These are phyloP conservation scores for Rheum nobile DNA, from an alignment of 148 eudicot genomes.

Conservation along the genomic window DNA sequence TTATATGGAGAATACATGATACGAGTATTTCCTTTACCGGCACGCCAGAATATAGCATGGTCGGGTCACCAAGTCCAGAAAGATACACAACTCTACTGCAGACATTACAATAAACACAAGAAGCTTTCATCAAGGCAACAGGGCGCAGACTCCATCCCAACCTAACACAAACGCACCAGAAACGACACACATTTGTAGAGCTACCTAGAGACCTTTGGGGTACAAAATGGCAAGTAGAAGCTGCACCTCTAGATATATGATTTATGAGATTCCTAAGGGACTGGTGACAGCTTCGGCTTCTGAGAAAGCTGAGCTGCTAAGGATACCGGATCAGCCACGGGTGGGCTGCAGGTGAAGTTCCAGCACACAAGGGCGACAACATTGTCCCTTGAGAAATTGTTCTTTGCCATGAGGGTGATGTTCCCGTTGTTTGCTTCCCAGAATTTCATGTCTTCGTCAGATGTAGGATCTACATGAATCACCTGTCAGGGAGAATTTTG, in stretches of 20 bases:
- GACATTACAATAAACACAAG: no score
- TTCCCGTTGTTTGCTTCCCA: conserved; percentile 47
- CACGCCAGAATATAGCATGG: no score
- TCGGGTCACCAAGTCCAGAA: no score
- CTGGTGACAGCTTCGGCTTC: neutral
- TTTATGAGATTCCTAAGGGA: neutral
- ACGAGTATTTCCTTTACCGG: no score
- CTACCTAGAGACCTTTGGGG: neutral
- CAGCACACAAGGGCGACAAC: conserved; percentile 67
- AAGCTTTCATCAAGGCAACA: no score
- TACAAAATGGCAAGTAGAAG: neutral
- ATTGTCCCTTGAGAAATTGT: conserved; percentile 31
- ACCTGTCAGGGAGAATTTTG: conserved; percentile 28
- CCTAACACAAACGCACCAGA: no score
- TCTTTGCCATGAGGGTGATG: conserved; percentile 60
- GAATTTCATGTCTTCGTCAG: conserved; percentile 40
- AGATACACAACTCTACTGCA: no score
- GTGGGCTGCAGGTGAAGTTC: conserved; percentile 77
- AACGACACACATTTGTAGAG: no score
- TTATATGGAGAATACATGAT: no score
- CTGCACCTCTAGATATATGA: neutral
- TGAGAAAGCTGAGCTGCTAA: conserved; percentile 43
- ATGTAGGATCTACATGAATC: conserved; percentile 58
- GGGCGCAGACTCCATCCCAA: no score
- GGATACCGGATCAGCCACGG: conserved; percentile 42